phyloP scores from a whole-genome alignment of 2,329 filamentous ascomycete species.

The Talaromyces sp. region DNA sequence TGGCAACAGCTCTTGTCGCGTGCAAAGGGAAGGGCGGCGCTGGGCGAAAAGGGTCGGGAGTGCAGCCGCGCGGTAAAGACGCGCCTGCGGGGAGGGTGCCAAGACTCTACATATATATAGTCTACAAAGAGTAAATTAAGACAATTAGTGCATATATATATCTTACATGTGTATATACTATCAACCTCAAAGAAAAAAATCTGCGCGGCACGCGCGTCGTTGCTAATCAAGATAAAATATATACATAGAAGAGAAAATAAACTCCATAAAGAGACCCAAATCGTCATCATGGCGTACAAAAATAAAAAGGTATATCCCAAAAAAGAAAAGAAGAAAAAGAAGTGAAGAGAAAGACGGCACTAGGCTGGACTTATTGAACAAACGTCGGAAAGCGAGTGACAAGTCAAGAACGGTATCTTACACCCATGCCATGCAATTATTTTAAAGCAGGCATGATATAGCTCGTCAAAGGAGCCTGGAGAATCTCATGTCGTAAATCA shows the following conservation, averaged over 20 bases:
- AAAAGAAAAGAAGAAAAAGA: background rate
- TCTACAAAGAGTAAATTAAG: no score
- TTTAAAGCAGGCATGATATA: conserved; percentile 23
- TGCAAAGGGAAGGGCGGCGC: background rate
- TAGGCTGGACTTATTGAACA: background rate
- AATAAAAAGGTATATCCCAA: background rate
- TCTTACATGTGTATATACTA: background rate
- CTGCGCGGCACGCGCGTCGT: background rate
- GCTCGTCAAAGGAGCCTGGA: conserved; percentile 31
- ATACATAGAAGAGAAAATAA: background rate
- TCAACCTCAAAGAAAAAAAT: background rate
- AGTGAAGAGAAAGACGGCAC: background rate
- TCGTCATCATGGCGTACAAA: background rate
- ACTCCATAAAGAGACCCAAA: background rate
- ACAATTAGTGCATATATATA: background rate
- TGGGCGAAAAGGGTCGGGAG: background rate
- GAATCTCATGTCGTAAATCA: conserved; percentile 31
- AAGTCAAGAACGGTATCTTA: background rate
- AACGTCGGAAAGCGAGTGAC: background rate
- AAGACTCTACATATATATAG: background rate
- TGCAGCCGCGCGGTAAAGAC: background rate
- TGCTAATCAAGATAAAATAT: background rate
- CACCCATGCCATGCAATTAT: background rate
- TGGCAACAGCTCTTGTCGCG: background rate
- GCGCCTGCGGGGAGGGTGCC: background rate